Conservation (phyloP, 179 eudicot species). For the Beta corolliflora region DNA sequence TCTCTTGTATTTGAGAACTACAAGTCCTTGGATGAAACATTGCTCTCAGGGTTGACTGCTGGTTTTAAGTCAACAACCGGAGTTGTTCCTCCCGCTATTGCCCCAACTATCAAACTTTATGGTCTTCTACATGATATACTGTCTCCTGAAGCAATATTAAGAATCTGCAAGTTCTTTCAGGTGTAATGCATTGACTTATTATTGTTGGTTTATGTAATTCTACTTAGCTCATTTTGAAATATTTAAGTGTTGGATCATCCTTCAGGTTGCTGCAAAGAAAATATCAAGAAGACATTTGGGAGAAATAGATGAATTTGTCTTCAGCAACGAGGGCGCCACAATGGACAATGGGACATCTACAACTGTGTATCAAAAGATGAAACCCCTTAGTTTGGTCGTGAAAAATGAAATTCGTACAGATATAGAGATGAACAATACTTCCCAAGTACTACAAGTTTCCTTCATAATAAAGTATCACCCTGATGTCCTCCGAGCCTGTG, state of each 20-base stretch:
- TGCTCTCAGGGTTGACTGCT: constrained; percentile 62
- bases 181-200: constrained; percentile 28
- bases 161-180: constrained; percentile 82
- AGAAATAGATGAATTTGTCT: constrained; percentile 68
- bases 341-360: constrained; percentile 51
- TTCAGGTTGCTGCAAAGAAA: constrained; percentile 83
- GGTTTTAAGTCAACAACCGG: constrained; percentile 70
- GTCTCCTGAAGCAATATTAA: constrained; percentile 72
- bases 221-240: background rate
- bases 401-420: too few species aligned
- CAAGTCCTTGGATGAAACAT: constrained; percentile 75
- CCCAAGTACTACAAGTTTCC: constrained; percentile 55
- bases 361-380: constrained; percentile 80
- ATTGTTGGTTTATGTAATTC: background rate
- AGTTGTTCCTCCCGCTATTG: too few species aligned
- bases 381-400: constrained; percentile 59
- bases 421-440: constrained; percentile 69
- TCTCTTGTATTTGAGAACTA: constrained; percentile 77
- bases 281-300: constrained; percentile 74
- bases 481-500: background rate
- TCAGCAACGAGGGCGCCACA: constrained; percentile 46
- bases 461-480: background rate
- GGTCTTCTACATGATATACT: too few species aligned
- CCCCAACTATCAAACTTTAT: too few species aligned
- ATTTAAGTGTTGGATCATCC: constrained; percentile 2